Conservation (phyloP, 1,139 yeast genomes). For the Nakaseomyces sp. region DNA sequence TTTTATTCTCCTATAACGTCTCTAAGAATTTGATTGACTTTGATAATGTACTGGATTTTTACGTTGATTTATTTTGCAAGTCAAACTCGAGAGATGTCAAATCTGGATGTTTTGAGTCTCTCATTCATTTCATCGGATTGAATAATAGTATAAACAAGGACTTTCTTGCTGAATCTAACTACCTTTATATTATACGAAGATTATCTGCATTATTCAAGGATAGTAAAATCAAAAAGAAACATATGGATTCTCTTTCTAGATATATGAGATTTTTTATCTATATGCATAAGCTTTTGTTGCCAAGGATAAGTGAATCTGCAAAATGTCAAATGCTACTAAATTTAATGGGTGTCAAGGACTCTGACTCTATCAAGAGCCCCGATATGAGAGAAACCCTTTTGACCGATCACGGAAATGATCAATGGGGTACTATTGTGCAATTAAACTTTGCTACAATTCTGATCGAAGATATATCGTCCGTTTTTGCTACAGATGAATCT, state of each 20-base stretch:
- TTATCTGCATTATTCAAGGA: constrained; percentile 18
- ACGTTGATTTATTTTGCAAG: constrained; percentile 27
- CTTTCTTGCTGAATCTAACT: constrained; percentile 22
- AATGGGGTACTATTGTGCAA: constrained; percentile 21
- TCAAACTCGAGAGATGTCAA: constrained; percentile 22
- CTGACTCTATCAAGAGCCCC: not conserved
- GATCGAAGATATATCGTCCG: constrained; percentile 22
- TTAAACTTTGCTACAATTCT: constrained; percentile 23
- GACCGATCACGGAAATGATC: constrained; percentile 8
- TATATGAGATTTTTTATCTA: constrained; percentile 18
- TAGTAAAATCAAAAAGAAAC: constrained; percentile 10
- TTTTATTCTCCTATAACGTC: constrained; percentile 22
- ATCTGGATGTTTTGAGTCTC: constrained; percentile 31
- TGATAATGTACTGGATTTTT: constrained; percentile 24
- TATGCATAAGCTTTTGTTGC: constrained; percentile 22
- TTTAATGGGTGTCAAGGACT: constrained; percentile 13
- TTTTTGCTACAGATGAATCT: constrained; percentile 27
- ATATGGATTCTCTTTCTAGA: constrained; percentile 19
- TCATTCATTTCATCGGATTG: constrained; percentile 30
- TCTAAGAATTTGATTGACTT: constrained; percentile 14
- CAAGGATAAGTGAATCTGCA: constrained; percentile 23
- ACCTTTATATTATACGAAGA: constrained; percentile 20
- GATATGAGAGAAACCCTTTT: not conserved
- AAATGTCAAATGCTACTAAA: constrained; percentile 22
- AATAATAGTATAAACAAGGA: constrained; percentile 22